Base-by-base conservation (phyloP, 2,329 filamentous ascomycete genomes). In the Pestalotiopsis fici region DNA sequence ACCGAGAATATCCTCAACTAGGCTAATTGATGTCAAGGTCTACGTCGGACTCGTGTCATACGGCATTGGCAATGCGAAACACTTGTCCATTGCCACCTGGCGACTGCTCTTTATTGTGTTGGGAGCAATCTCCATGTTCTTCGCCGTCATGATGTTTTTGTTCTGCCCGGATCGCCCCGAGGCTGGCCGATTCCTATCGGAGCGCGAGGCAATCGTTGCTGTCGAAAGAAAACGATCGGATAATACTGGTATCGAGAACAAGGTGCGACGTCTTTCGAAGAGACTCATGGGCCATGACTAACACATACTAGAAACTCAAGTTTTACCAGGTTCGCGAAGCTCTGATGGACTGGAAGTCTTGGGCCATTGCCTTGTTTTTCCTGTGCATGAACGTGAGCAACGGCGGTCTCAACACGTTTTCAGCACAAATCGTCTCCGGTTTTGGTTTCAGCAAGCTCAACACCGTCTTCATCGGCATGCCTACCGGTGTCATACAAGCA, bases 1-100 rank as follows among this genome's bases (percentile, higher is more conserved):
- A 78, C 1, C 80, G 78, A 47, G 78, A 79, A 1, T 71, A 64
- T 50, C 28, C 70, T 70, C 27, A 72, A 80, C 0, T 78, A 75
- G 0, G 71, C 70, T 7, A 76, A 79, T 63, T 74, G 3, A 68
- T 70, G 3, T 75, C 75, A 28, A 60, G 71, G 1, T 68, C 80
- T 7, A 70, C 65, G 25, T 80, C 1, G 77, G 76, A 0, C 70
- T 81, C 3, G 55, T 59, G 15, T 59, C 55, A 4, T 59, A 59
- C 55, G 55, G 55, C 23, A 59, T 59, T 25, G 55, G 55, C 25
- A 27, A 59, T 3, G 28, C 55, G 13, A 59, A 21, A 27, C 12
- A 27, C 55, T 11, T 35, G 23, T 50, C 43, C 43, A 59, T 59
- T 3, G 55, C 55, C 13, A 35, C 55, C 23, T 59, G 55, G 55